phyloP scores from a whole-genome alignment of 2,329 filamentous ascomycete species.

The Trichoderma sp. region DNA sequence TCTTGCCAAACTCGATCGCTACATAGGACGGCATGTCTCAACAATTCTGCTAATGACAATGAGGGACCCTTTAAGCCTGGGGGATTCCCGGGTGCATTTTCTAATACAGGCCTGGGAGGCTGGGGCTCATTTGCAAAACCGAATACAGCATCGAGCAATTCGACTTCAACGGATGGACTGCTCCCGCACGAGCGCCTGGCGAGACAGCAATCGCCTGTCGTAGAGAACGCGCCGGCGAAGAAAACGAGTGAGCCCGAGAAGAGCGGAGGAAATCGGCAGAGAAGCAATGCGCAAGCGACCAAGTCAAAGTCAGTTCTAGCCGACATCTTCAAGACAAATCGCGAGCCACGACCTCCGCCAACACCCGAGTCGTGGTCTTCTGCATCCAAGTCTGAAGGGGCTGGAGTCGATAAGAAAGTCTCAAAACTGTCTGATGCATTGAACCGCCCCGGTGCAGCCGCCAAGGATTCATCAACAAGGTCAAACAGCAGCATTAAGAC shows the following conservation, averaged over 20 bases:
- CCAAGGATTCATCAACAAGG: conserved; percentile 8
- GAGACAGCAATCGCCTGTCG: conserved; percentile 33
- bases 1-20: conserved; percentile 30
- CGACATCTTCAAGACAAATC: conserved; percentile 38
- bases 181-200: conserved; percentile 45
- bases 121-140: conserved; percentile 29
- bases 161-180: conserved; percentile 31
- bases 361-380: conserved; percentile 35
- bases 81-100: conserved; percentile 33
- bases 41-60: conserved; percentile 29
- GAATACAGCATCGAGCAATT: conserved; percentile 9
- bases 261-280: neutral
- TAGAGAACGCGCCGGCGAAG: neutral
- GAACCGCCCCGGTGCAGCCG: neutral
- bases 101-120: conserved; percentile 28
- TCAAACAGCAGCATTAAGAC: conserved; percentile 17
- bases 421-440: neutral
- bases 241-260: neutral
- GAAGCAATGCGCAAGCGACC: conserved; percentile 24
- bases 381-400: neutral
- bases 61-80: conserved; percentile 28
- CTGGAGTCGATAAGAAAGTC: neutral
- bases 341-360: conserved; percentile 31
- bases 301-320: conserved; percentile 37
- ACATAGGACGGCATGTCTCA: conserved; percentile 34